phyloP scores from a whole-genome alignment of 2,329 filamentous ascomycete genomes.

The Aureobasidium uvarum region DNA sequence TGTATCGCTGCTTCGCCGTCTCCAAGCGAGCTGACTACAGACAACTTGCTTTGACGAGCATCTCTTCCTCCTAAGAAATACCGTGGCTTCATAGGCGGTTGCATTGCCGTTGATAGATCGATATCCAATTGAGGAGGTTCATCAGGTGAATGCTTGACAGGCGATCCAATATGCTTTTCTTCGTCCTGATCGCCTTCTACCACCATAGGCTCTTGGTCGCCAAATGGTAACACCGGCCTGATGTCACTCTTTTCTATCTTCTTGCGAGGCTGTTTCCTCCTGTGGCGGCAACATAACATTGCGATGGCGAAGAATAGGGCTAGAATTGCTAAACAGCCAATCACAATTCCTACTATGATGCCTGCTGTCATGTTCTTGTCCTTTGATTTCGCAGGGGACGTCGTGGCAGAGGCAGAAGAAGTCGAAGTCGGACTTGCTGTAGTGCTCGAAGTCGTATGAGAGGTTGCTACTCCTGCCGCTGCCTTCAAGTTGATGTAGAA shows the following conservation, averaged over 20 bases:
- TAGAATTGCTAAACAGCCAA: constrained; percentile 35
- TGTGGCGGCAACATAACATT: constrained; percentile 34
- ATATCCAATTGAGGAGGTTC: constrained; percentile 43
- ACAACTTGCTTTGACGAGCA: constrained; percentile 29
- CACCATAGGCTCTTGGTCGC: constrained; percentile 4
- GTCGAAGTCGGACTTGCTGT: constrained; percentile 28
- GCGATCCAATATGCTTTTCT: constrained; percentile 13
- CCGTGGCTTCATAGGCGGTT: background rate
- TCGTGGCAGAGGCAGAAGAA: constrained; percentile 27
- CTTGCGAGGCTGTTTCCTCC: constrained; percentile 30
- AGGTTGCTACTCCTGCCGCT: background rate
- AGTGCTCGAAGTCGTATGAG: background rate
- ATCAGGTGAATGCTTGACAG: constrained; percentile 32
- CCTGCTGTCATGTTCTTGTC: constrained; percentile 26
- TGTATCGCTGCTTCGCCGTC: constrained; percentile 43
- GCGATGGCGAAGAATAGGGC: constrained; percentile 32
- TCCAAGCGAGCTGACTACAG: constrained; percentile 42
- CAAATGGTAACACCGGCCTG: constrained; percentile 40
- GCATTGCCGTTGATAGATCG: constrained; percentile 34
- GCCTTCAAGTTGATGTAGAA: constrained; percentile 45
- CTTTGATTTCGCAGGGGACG: constrained; percentile 11
- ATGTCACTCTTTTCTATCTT: constrained; percentile 39
- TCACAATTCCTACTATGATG: constrained; percentile 38
- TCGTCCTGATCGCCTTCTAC: constrained; percentile 11
- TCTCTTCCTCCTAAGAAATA: constrained; percentile 2